Base-by-base conservation (phyloP, 495 filamentous ascomycete genomes). In the Aspergillus conjunctus region DNA sequence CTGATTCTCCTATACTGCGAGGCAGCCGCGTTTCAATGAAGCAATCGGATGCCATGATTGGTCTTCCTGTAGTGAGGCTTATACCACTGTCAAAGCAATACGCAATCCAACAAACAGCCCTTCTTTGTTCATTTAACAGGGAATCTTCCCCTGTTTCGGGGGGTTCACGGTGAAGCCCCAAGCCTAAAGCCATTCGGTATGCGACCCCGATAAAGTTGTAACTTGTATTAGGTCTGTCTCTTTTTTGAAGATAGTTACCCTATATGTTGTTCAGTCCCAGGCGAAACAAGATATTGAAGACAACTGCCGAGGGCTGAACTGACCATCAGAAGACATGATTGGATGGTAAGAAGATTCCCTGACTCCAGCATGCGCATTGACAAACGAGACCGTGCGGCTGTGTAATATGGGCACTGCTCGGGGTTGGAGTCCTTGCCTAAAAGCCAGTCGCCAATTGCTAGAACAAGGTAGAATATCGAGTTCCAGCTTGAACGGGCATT, bases 101-200 rank as follows among this genome's bases (percentile, higher is more conserved):
- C 2, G 65, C 58, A 7, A 63, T 62, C 68, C 68, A 71, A 54
- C 64, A 70, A 2, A 70, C 33, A 0, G 56, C 61, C 33, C 68
- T 53, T 26, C 63, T 33, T 37, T 65, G 43, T 51, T 68, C 63
- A 34, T 68, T 53, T 15, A 45, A 26, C 11, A 67, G 34, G 4
- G 59, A 59, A 43, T 71, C 58, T 2, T 10, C 11, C 30, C 4
- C 57, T 11, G 33, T 6, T 37, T 12, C 60, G 1, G 46, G 45
- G 0, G 53, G 54, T 30, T 78, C 77, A 6, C 75, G 71, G 62
- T 81, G 77, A 11, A 81, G 68, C 0, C 79, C 78, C 17, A 81
- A 58, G 0, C 78, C 77, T 7, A 81, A 69, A 1, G 75, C 78
- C 73, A 80, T 79, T 8, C 75, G 61, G 34, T 74, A 68, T 11